Evolutionary conservation across 768 basidiomycete species (phyloP), one percentile per base, ranked within the genome.

Genomic region (Panaeolus papilionaceus): DNA sequence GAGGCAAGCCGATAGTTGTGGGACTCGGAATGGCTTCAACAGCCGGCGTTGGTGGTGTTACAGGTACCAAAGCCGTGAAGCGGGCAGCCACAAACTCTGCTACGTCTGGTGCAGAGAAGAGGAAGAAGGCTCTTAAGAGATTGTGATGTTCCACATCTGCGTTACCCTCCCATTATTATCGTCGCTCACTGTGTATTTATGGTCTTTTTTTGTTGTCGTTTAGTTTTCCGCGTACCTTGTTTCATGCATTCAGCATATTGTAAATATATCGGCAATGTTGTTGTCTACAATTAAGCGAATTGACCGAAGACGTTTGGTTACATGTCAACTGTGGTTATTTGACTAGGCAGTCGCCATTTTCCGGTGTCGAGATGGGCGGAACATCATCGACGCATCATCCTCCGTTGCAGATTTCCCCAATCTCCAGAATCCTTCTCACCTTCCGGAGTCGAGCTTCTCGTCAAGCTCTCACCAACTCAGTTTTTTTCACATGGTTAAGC

Each of bases 111-210:
- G 88, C 86, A 3, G 93, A 94, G 79, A 95, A 95, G 81, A 83
- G 94, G 77, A 95, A 95, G 85, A 95, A 94, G 83, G 94, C 93
- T 4, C 79, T 95, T 71, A 95, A 92, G 79, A 83, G 93, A 70
- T 78, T 95, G 77, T 95, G 54, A 58, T 58, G 54, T 58, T 16
- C 14, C 16, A 28, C 28, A 37, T 33, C 49, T 28, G 49, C 4
- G 49, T 28, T 28, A 33, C 49, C 54, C 47, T 42, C 9, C 28
- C 54, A 4, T 33, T 33, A 58, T 58, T 58, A 58, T 58, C 54
- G 54, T 58, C 54, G 54, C 54, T 37, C 54, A 58, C 54, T 33
- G 3, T 58, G 54, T 58, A 58, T 58, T 58, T 58, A 58, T 58
- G 54, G 45, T 2, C 37, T 58, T 58, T 51, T 33, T 58, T 37